phyloP scores from a whole-genome alignment of 768 basidiomycete species.

The Russula sp. region DNA sequence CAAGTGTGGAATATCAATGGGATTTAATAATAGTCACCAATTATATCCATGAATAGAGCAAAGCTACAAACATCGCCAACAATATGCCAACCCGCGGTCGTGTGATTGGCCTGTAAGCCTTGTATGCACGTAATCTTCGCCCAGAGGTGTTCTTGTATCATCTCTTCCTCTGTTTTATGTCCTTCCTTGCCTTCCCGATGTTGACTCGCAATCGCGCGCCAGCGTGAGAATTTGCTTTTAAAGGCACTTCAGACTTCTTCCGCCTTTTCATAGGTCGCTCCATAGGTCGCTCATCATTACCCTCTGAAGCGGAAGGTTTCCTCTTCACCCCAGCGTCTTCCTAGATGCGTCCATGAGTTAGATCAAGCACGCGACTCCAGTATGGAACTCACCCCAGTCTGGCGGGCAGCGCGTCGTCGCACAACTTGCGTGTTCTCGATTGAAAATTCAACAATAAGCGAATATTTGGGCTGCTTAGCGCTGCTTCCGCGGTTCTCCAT shows the following conservation, averaged over 20 bases:
- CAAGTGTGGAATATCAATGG: background rate
- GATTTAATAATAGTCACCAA: background rate
- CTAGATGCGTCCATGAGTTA: slow-evolving; percentile 5
- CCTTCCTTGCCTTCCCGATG: background rate
- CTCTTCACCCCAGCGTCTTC: slow-evolving; percentile 13
- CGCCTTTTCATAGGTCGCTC: slow-evolving; percentile 11
- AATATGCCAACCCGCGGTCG: background rate
- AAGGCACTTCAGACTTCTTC: background rate
- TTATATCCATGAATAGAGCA: background rate
- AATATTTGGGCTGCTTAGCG: slow-evolving; percentile 45
- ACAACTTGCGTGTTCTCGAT: slow-evolving; percentile 94
- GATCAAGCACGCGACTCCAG: background rate
- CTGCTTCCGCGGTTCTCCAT: slow-evolving; percentile 44
- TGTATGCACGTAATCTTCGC: background rate
- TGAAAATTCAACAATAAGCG: slow-evolving; percentile 90
- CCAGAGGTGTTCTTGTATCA: background rate
- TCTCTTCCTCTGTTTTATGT: background rate
- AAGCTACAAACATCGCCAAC: background rate
- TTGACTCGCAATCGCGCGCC: background rate
- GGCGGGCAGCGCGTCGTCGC: slow-evolving; percentile 61
- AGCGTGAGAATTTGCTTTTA: background rate
- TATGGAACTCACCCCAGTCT: slow-evolving; percentile 39
- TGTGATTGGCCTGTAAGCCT: background rate
- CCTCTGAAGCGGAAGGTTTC: background rate
- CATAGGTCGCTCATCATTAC: background rate